Evolutionary conservation across 139 green algal genomes (phyloP), one percentile per base, ranked within the genome.

Genomic region (Chlamydomonas sp.): DNA sequence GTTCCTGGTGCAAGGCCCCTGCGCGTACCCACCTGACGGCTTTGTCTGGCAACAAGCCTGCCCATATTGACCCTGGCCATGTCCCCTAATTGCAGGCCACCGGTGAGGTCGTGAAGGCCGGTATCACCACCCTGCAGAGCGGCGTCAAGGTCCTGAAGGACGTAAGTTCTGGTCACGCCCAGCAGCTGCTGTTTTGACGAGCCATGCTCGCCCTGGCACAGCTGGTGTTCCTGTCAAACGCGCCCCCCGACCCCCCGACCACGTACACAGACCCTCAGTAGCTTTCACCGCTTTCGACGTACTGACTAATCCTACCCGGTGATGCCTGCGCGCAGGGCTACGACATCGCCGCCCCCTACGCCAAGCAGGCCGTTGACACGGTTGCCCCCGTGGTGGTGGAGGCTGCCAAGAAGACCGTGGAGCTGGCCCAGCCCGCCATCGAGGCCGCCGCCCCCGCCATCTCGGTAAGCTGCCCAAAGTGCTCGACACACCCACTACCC

Each of bases 301-400:
- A 16, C 67, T 73, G 67, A 49, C 31, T 49, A 49, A 49, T 49
- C 31, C 67, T 20, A 73, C 67, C 67, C 15, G 67, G 10, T 59
- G 14, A 31, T 49, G 17, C 20, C 79, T 31, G 0, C 10, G 57
- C 80, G 49, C 89, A 95, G 93, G 91, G 92, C 60, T 94, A 94
- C 71, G 91, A 94, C 20, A 80, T 91, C 72, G 93, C 94, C 17
- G 90, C 93, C 2, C 96, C 96, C 10, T 90, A 93, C 3, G 89
- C 96, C 74, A 89, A 96, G 84, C 83, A 94, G 77, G 93, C 88
- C 6, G 67, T 89, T 3, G 90, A 94, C 4, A 79, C 85, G 3
- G 92, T 90, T 1, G 59, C 90, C 16, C 95, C 95, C 4, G 91
- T 92, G 14, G 86, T 95, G 57, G 79, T 91, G 71, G 72, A 90